Percentiles rank a stretch among this genome's conserved stretches.
Evolutionary conservation across 306 rosid species (phyloP).

Genomic region (Glycyrrhiza uralensis): DNA sequence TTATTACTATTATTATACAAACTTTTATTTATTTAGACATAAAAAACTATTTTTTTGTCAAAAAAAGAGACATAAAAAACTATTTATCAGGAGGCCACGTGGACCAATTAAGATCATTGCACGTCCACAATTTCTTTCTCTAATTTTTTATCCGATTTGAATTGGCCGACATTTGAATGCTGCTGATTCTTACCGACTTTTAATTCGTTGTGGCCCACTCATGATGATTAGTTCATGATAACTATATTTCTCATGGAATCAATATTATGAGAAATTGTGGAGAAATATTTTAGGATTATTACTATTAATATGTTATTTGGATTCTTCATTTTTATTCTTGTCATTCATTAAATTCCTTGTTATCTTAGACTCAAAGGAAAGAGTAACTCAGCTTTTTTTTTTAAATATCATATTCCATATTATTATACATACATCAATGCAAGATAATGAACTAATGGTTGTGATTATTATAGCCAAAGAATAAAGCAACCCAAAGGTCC

Average conservation of each 20-base stretch:
- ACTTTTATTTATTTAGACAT: too few species aligned
- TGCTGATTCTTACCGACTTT: constrained; percentile 16
- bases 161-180: background rate
- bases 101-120: background rate
- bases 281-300: background rate
- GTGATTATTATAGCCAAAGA: too few species aligned
- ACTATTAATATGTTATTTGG: background rate
- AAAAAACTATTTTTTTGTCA: too few species aligned
- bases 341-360: constrained; percentile 17
- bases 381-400: too few species aligned
- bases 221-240: constrained; percentile 22
- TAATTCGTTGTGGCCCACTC: constrained; percentile 22
- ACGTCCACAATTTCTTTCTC: background rate
- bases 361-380: background rate
- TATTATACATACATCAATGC: too few species aligned
- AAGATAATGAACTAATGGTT: too few species aligned
- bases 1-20: too few species aligned
- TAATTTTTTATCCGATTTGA: background rate
- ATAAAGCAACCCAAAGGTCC: too few species aligned
- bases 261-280: too few species aligned
- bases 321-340: background rate
- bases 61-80: too few species aligned
- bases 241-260: background rate
- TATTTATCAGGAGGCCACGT: background rate
- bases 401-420: too few species aligned